Evolutionary conservation across 108 stramenopile species (phyloP).

Genomic region (Fragilaria radians): DNA sequence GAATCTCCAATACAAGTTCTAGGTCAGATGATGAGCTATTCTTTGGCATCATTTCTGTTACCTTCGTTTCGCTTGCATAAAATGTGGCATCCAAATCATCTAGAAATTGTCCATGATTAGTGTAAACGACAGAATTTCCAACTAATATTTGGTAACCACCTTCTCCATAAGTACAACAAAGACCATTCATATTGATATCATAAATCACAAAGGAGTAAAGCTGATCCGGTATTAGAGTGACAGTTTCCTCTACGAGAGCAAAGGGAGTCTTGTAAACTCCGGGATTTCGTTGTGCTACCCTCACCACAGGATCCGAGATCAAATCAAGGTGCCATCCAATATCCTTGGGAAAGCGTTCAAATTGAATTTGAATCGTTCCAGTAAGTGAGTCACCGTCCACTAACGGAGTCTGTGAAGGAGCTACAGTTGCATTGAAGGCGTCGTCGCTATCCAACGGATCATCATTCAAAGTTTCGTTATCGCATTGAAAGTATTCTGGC

Average conservation of each 20-base stretch:
- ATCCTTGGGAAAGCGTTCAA: not conserved
- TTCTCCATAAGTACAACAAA: not conserved
- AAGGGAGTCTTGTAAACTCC: not conserved
- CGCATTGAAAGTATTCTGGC: conserved; percentile 14
- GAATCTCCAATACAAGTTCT: not conserved
- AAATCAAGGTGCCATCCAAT: not conserved
- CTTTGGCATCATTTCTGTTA: not conserved
- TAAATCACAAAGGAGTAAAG: not conserved
- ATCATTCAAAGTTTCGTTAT: not conserved
- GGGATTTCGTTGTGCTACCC: not conserved
- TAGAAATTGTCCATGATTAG: not conserved
- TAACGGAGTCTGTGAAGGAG: not conserved
- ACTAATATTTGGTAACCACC: not conserved
- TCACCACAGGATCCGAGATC: not conserved
- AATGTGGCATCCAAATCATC: not conserved
- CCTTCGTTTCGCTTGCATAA: not conserved
- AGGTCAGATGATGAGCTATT: not conserved
- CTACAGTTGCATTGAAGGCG: no score
- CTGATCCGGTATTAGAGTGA: not conserved
- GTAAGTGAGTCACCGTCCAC: not conserved
- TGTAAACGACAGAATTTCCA: not conserved
- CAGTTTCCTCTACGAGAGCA: not conserved
- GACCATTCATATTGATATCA: not conserved
- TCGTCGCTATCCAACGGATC: no score
- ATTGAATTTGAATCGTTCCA: not conserved